phyloP scores from a whole-genome alignment of 2,329 filamentous ascomycete species.

The Eutypella sp. region DNA sequence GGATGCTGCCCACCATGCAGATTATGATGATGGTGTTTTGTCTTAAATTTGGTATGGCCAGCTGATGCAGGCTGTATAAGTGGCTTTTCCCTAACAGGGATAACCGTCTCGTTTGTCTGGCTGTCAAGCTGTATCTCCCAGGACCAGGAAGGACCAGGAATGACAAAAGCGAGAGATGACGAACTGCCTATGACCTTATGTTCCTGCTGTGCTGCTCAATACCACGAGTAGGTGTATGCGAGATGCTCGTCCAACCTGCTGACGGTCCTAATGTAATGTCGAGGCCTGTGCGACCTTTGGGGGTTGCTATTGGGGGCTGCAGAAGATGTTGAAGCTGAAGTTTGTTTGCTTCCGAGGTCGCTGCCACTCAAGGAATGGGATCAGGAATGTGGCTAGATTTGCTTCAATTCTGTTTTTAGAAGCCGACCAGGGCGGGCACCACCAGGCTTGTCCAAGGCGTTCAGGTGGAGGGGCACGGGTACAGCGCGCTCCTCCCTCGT shows the following conservation, averaged over 20 bases:
- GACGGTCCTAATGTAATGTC: too few species aligned
- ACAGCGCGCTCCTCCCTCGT: too few species aligned
- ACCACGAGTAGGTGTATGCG: not conserved
- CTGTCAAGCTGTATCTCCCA: not conserved
- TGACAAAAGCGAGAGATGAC: too few species aligned
- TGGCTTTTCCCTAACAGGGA: not conserved
- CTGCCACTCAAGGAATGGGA: not conserved
- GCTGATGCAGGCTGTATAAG: not conserved
- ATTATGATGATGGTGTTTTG: not conserved
- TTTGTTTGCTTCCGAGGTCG: too few species aligned
- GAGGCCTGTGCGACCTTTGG: not conserved
- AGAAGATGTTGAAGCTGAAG: too few species aligned
- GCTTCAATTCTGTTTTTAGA: constrained; percentile 5
- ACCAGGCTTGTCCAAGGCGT: too few species aligned
- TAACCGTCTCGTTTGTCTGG: too few species aligned
- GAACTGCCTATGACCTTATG: too few species aligned
- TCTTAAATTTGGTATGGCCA: constrained; percentile 1
- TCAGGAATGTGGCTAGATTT: not conserved
- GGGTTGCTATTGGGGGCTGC: too few species aligned
- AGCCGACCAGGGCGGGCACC: too few species aligned
- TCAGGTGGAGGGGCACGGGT: not conserved
- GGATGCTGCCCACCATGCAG: not conserved
- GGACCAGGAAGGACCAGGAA: not conserved
- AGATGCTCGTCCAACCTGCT: not conserved
- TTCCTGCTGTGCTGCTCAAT: not conserved